Evolutionary conservation across 768 basidiomycete genomes (phyloP), one percentile per base, ranked within the genome.

Genomic region (Lepiota venenata): DNA sequence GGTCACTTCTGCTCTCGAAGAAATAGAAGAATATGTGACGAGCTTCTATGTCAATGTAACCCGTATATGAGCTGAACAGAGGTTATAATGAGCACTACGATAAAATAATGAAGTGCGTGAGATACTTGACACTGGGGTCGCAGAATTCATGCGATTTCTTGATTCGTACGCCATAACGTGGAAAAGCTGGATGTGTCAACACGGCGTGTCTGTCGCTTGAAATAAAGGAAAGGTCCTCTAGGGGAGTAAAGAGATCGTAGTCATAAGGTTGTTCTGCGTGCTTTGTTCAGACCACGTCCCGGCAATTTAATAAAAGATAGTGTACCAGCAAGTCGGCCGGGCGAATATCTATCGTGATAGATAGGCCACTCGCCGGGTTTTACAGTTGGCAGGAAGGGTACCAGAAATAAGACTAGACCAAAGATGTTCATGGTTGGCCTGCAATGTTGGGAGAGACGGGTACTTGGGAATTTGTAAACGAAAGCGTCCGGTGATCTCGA

Each of bases 11-110:
- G 53, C 82, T 84, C 65, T 90, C 85, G 63, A 89, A 90, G 65
- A 89, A 88, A 71, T 87, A 87, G 74, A 89, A 88, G 64, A 85
- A 86, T 12, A 86, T 57, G 61, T 86, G 85, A 2, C 82, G 74
- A 6, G 82, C 73, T 62, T 82, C 72, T 41, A 84, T 74, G 56
- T 86, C 85, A 50, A 87, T 82, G 60, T 87, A 86, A 12, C 85
- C 85, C 0, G 83, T 84, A 63, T 82, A 87, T 1, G 76, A 69
- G 16, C 81, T 83, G 32, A 21, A 32, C n/a, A 42, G 15, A 39
- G 21, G 27, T 7, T 39, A 32, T 14, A 18, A 20, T 4, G 16
- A 15, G 20, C 37, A 36, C n/a, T 16, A 20, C 16, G 7, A 37
- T 10, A n/a, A 25, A 11, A 38, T 8, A 32, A 25, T n/a, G 27